phyloP scores from a whole-genome alignment of 306 rosid species.

The Carpinus viminea region DNA sequence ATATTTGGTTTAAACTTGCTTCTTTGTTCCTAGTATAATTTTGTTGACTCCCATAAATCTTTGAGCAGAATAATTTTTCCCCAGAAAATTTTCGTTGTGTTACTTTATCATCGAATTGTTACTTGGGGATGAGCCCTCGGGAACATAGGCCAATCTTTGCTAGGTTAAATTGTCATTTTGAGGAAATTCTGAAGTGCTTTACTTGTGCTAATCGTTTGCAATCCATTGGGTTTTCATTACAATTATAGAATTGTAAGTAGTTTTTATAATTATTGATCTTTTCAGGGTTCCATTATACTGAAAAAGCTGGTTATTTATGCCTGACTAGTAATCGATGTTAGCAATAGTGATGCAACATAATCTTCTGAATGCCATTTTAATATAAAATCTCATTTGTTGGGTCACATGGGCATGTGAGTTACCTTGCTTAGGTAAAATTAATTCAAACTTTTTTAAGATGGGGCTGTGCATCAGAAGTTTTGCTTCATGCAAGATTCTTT shows the following conservation, averaged over 20 bases:
- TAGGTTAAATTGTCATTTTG: not conserved
- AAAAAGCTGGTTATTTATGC: not conserved
- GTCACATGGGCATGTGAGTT: not conserved
- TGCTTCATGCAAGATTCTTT: not conserved
- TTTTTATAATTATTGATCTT: not conserved
- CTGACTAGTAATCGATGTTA: too few relatives aligned
- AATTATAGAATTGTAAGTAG: not conserved
- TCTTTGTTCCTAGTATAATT: not conserved
- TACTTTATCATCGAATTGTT: not conserved
- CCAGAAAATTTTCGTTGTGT: not conserved
- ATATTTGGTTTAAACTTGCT: not conserved
- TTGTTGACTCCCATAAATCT: not conserved
- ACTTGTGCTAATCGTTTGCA: not conserved
- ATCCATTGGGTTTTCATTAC: not conserved
- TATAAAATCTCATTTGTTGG: not conserved
- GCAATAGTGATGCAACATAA: not conserved
- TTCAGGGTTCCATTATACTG: not conserved
- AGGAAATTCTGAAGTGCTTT: not conserved
- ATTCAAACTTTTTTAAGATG: not conserved
- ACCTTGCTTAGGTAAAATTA: not conserved
- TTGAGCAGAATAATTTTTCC: not conserved
- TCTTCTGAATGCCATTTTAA: not conserved
- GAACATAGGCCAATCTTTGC: not conserved
- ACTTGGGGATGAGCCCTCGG: not conserved
- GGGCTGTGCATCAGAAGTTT: not conserved